Evolutionary conservation across 2,329 filamentous ascomycete genomes (phyloP), one percentile per base, ranked within the genome.

Genomic region (Acrocalymma vagum): DNA sequence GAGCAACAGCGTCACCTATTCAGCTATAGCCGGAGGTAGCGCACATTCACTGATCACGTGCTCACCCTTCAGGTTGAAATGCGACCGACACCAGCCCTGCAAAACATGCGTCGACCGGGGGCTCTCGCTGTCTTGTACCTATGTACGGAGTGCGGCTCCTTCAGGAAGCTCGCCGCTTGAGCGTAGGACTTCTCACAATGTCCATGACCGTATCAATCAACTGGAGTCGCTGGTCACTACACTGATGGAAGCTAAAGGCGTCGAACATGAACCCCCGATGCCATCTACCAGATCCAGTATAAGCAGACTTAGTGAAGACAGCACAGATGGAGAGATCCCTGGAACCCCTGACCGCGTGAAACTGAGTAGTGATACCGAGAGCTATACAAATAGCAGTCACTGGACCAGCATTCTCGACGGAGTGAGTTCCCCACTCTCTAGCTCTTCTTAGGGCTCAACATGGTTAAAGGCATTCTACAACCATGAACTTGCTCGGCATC

Each of bases 381-480:
- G 55, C 11, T 69, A 67, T 24, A 57, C 56, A 5, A 63, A 59
- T 23, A 60, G 63, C 34, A 53, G 58, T 2, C 67, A 70, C 34
- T 70, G 67, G 67, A 60, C 59, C n/a, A 67, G 62, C 17, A 66
- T 70, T 17, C 35, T 70, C 16, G 63, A 69, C 32, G 63, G 66
- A n/a, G 61, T 69, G 29, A 40, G 58, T 41, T 15, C 10, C 20
- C 20, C 23, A 29, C 18, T n/a, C 20, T 34, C 26, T 33, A 28
- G 29, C 6, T 16, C 11, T 15, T 33, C 22, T 29, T 16, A n/a
- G n/a, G n/a, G n/a, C 20, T 22, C 10, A n/a, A 21, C 29, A 30
- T 38, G 13, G 32, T 46, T 32, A 49, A 25, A 4, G 3, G 11
- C 15, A 8, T 25, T 9, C 23, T 25, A 8, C 23, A 25, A 25